These are phyloP conservation scores for Keithomyces neogunnii DNA, from an alignment of 2,329 filamentous ascomycete genomes.

Conservation along the genomic window DNA sequence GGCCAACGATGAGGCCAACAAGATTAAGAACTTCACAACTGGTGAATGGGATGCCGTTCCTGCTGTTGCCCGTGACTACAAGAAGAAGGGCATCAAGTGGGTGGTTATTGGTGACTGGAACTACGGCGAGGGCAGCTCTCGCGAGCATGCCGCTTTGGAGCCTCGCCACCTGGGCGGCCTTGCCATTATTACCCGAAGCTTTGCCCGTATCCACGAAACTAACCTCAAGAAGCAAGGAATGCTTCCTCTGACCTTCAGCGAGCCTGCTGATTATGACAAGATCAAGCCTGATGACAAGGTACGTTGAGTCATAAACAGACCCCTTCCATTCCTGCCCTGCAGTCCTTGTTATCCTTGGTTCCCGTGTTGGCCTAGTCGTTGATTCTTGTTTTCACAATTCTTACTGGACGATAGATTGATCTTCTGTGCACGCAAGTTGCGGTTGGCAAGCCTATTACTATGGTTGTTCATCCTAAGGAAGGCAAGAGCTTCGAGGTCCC, in stretches of 20 bases:
- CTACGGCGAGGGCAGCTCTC: slow-evolving; percentile 95
- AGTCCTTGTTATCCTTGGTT: neutral
- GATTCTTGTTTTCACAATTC: slow-evolving; percentile 1
- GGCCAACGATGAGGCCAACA: slow-evolving; percentile 95
- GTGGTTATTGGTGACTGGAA: slow-evolving; percentile 99
- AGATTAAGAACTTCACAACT: slow-evolving; percentile 83
- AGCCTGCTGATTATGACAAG: slow-evolving; percentile 97
- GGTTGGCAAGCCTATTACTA: slow-evolving; percentile 86
- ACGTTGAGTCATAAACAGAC: slow-evolving; percentile 13
- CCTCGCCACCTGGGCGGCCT: slow-evolving; percentile 94
- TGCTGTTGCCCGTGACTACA: slow-evolving; percentile 94
- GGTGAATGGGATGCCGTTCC: slow-evolving; percentile 83
- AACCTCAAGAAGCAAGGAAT: slow-evolving; percentile 99
- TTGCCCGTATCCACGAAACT: slow-evolving; percentile 99
- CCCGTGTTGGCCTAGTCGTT: neutral
- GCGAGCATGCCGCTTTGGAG: slow-evolving; percentile 97
- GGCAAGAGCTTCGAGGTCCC: slow-evolving; percentile 73
- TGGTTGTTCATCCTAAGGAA: slow-evolving; percentile 85
- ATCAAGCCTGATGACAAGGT: slow-evolving; percentile 85
- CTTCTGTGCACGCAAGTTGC: slow-evolving; percentile 80
- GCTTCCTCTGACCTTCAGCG: slow-evolving; percentile 91
- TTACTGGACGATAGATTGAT: slow-evolving; percentile 50
- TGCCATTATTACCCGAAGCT: slow-evolving; percentile 90
- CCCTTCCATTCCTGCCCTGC: neutral
- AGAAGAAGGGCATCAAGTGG: slow-evolving; percentile 93